A percentile compares a stretch with the other conserved stretches of the same genome.
Conservation (phyloP, 208 protist genomes). For the Angomonas deanei region DNA sequence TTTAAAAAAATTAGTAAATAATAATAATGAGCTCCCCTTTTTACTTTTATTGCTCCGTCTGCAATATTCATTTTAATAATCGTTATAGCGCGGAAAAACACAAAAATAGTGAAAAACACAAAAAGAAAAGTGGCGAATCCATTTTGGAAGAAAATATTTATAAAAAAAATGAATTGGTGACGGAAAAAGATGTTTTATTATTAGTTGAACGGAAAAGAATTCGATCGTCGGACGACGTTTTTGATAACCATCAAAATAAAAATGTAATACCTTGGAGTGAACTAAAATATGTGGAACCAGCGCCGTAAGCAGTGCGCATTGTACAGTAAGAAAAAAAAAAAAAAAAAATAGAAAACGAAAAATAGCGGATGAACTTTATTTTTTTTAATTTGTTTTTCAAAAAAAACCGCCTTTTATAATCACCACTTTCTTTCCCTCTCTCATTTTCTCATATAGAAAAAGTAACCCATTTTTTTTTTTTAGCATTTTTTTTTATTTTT, state of each 20-base stretch:
- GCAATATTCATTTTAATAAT: conserved; percentile 59
- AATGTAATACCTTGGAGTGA: conserved; percentile 40
- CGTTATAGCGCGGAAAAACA: conserved; percentile 48
- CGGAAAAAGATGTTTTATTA: conserved; percentile 57
- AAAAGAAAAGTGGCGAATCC: conserved; percentile 61
- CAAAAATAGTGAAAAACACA: conserved; percentile 54
- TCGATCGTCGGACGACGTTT: background rate
- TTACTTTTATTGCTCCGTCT: conserved; percentile 61
- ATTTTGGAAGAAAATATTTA: conserved; percentile 46
- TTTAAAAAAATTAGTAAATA: background rate
- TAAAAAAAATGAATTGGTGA: conserved; percentile 64
- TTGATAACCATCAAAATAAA: conserved; percentile 8
- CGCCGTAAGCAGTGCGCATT: background rate
- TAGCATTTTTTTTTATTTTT: conserved; percentile 6
- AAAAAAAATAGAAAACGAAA: conserved; percentile 2
- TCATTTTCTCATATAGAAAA: too few relatives aligned
- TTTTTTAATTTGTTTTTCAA: too few relatives aligned
- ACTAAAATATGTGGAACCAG: conserved; percentile 19
- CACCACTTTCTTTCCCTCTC: too few relatives aligned
- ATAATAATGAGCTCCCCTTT: background rate
- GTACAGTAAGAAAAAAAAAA: background rate
- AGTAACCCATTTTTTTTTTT: too few relatives aligned
- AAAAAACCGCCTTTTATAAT: too few relatives aligned
- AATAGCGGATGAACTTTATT: too few relatives aligned
- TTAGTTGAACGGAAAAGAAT: conserved; percentile 48